These are phyloP conservation scores for Boletus rex-veris DNA, from an alignment of 768 basidiomycete genomes.

Conservation along the genomic window DNA sequence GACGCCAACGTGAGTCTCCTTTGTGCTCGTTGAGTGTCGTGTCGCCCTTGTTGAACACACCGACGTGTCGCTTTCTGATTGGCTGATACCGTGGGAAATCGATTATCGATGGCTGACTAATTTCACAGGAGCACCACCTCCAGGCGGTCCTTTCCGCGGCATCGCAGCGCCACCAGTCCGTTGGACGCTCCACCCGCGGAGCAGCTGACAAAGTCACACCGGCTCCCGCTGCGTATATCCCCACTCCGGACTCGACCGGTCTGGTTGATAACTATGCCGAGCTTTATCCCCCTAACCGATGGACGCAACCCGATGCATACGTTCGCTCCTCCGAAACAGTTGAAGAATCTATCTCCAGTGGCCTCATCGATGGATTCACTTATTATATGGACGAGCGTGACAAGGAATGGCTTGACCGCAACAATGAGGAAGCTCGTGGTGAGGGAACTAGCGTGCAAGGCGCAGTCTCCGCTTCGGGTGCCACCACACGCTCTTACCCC, in stretches of 20 bases:
- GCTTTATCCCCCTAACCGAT: constrained; percentile 65
- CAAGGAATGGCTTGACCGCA: constrained; percentile 90
- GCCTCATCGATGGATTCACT: constrained; percentile 70
- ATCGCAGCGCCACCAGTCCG: constrained; percentile 44
- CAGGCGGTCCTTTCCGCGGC: constrained; percentile 57
- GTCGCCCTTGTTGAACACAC: constrained; percentile 41
- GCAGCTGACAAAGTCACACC: constrained; percentile 31
- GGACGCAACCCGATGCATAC: constrained; percentile 76
- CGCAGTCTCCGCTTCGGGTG: constrained; percentile 49
- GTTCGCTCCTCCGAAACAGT: constrained; percentile 81
- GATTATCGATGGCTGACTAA: constrained; percentile 57
- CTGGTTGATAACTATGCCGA: constrained; percentile 73
- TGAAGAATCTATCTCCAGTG: constrained; percentile 65
- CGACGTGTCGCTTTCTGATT: constrained; percentile 47
- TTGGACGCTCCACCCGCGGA: constrained; percentile 36
- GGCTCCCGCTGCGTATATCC: constrained; percentile 71
- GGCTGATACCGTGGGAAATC: constrained; percentile 42
- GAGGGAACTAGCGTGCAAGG: constrained; percentile 82
- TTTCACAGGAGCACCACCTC: constrained; percentile 51
- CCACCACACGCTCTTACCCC: constrained; percentile 53
- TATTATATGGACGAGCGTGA: constrained; percentile 98
- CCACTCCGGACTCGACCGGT: constrained; percentile 88
- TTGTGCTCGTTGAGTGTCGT: constrained; percentile 33
- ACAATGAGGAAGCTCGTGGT: constrained; percentile 81
- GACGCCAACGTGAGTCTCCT: constrained; percentile 81